A percentile compares a stretch with the other conserved stretches of the same genome.
These are phyloP conservation scores for Euphorbia lathyris DNA, from an alignment of 345 rosid species.

Conservation along the genomic window DNA sequence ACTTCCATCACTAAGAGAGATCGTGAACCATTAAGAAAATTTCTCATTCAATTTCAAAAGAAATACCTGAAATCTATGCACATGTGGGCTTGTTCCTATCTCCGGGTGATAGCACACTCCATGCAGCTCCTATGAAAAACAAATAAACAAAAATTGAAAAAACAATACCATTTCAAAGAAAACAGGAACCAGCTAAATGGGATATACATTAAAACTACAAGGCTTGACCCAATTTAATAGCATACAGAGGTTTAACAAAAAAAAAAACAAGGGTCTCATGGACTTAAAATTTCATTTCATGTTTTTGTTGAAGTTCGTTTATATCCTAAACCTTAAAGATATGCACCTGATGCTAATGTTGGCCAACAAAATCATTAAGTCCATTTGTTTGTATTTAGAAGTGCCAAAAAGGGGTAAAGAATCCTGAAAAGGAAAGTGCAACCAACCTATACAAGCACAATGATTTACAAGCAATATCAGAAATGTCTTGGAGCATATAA, in stretches of 20 bases:
- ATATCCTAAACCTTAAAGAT: not conserved
- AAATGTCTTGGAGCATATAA: not conserved
- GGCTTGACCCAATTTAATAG: not conserved
- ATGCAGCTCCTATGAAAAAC: conserved; percentile 60
- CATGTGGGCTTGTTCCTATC: conserved; percentile 51
- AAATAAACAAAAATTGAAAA: conserved; percentile 1
- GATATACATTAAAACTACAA: not conserved
- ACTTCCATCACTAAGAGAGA: not conserved
- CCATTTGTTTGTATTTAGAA: not conserved
- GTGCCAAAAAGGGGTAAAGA: not conserved
- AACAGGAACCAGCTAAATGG: not conserved
- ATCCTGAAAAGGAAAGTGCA: conserved; percentile 3
- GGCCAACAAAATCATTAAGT: not conserved
- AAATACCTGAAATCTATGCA: conserved; percentile 76
- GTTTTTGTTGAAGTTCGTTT: not conserved
- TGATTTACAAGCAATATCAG: not conserved
- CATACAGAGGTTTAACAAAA: not conserved
- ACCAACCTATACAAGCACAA: not conserved
- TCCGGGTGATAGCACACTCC: conserved; percentile 46
- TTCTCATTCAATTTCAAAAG: not conserved
- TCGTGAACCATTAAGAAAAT: not conserved
- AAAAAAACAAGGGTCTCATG: not conserved
- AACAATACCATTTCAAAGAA: not conserved
- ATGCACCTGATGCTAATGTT: not conserved
- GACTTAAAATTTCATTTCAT: not conserved